Conservation (phyloP, 225 moss, liverwort and hornwort species). For the Lunularia cruciata region DNA sequence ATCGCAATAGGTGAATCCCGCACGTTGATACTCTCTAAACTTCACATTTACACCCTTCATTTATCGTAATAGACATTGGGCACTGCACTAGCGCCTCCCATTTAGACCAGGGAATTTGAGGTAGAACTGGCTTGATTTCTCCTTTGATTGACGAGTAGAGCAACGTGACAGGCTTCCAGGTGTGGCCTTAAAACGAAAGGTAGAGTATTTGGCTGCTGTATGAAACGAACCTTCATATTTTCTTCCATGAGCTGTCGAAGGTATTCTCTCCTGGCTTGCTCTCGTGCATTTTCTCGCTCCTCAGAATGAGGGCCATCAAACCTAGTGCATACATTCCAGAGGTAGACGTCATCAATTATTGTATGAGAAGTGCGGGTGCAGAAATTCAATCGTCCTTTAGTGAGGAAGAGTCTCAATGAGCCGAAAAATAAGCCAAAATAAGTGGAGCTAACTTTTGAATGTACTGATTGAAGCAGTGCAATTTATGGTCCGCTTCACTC, state of each 20-base stretch:
- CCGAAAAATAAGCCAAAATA: too few relatives aligned
- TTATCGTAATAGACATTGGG: too few relatives aligned
- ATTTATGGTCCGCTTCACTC: constrained; percentile 27
- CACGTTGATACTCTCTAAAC: too few relatives aligned
- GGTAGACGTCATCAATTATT: not conserved
- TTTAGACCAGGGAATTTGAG: too few relatives aligned
- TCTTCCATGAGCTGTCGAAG: constrained; percentile 39
- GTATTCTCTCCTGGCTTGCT: constrained; percentile 41
- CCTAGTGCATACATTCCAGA: constrained; percentile 9
- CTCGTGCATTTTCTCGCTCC: constrained; percentile 35
- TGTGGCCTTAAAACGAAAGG: too few relatives aligned
- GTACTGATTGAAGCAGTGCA: constrained; percentile 44
- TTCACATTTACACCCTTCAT: too few relatives aligned
- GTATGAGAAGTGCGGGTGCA: not conserved
- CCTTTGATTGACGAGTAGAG: not conserved
- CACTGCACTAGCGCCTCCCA: too few relatives aligned
- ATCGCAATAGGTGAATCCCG: too few relatives aligned
- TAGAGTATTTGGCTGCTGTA: too few relatives aligned
- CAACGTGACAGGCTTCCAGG: too few relatives aligned
- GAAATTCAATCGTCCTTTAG: not conserved
- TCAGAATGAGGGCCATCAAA: constrained; percentile 47
- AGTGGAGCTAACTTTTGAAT: constrained; percentile 26
- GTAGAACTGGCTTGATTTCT: too few relatives aligned
- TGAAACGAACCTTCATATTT: constrained; percentile 33
- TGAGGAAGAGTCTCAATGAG: too few relatives aligned